phyloP scores from a whole-genome alignment of 225 moss, liverwort and hornwort genomes.

The Thuidium tamariscinum region DNA sequence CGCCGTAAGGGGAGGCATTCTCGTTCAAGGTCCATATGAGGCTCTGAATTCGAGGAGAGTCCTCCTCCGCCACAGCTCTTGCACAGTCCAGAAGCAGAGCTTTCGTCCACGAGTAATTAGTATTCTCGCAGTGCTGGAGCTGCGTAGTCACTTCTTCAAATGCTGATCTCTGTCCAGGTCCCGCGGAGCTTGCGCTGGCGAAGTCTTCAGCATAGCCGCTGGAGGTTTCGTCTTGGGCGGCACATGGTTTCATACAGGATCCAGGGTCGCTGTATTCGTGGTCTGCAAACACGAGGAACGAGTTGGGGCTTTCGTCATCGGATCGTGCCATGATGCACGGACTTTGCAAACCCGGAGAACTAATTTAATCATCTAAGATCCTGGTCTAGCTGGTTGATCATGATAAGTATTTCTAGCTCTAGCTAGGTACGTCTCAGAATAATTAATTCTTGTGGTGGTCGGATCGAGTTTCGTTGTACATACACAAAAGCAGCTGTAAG shows the following conservation, averaged over 20 bases:
- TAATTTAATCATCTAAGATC: not conserved
- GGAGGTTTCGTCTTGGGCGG: not conserved
- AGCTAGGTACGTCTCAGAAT: not conserved
- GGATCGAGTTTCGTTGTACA: not conserved
- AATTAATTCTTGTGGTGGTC: not conserved
- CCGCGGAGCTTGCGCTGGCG: not conserved
- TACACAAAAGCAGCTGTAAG: not conserved
- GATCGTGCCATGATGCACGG: not conserved
- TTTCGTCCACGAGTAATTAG: slow-evolving; percentile 5
- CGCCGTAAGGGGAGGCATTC: slow-evolving; percentile 47
- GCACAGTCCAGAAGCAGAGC: slow-evolving; percentile 51
- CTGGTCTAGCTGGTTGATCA: not conserved
- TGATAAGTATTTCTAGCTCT: not conserved
- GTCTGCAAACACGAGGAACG: not conserved
- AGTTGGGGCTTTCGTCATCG: not conserved
- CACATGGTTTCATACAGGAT: not conserved
- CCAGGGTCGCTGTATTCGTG: not conserved
- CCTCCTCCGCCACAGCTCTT: slow-evolving; percentile 29
- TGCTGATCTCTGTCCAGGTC: not conserved
- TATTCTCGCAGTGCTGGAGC: not conserved
- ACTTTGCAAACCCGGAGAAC: not conserved
- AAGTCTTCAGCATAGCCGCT: not conserved
- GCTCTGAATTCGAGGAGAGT: slow-evolving; percentile 27
- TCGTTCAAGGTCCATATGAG: slow-evolving; percentile 58
- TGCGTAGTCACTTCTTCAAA: not conserved